phyloP scores from a whole-genome alignment of 495 filamentous ascomycete species.

The Pyronema omphalodes region DNA sequence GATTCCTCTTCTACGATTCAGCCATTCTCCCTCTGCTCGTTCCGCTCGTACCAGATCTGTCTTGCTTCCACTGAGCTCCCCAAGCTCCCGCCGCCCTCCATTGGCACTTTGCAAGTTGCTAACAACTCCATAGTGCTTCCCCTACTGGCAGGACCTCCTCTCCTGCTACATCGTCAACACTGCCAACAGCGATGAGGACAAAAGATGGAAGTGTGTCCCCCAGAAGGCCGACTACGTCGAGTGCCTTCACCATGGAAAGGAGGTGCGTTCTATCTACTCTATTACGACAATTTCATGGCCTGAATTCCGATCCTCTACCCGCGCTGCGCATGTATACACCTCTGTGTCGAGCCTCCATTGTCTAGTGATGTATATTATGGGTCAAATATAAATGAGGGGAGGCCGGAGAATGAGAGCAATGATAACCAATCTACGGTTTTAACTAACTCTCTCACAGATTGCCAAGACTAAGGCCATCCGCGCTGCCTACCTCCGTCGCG shows the following conservation, averaged over 20 bases:
- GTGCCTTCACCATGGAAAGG: constrained; percentile 94
- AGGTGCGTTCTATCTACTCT: constrained; percentile 37
- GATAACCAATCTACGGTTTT: too few relatives aligned
- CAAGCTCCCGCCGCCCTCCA: not conserved
- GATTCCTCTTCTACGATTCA: not conserved
- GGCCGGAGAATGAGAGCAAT: too few relatives aligned
- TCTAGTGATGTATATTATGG: too few relatives aligned
- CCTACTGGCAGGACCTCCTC: constrained; percentile 93
- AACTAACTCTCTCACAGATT: constrained; percentile 33
- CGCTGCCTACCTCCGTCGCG: constrained; percentile 67
- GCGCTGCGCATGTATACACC: constrained; percentile 2
- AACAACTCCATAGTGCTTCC: constrained; percentile 85
- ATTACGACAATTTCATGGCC: constrained; percentile 5
- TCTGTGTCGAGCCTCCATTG: not conserved
- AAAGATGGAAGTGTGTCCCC: constrained; percentile 79
- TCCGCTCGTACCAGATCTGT: not conserved
- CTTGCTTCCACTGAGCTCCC: not conserved
- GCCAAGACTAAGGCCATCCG: constrained; percentile 62
- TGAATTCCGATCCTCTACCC: constrained; percentile 1
- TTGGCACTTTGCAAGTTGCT: constrained; percentile 12
- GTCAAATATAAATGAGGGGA: too few relatives aligned
- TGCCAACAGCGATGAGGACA: constrained; percentile 45
- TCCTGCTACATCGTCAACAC: constrained; percentile 80
- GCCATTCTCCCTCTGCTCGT: not conserved
- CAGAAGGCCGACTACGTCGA: constrained; percentile 93